These are phyloP conservation scores for Solanum pinnatisectum DNA, from an alignment of 257 asterid species.

Conservation along the genomic window DNA sequence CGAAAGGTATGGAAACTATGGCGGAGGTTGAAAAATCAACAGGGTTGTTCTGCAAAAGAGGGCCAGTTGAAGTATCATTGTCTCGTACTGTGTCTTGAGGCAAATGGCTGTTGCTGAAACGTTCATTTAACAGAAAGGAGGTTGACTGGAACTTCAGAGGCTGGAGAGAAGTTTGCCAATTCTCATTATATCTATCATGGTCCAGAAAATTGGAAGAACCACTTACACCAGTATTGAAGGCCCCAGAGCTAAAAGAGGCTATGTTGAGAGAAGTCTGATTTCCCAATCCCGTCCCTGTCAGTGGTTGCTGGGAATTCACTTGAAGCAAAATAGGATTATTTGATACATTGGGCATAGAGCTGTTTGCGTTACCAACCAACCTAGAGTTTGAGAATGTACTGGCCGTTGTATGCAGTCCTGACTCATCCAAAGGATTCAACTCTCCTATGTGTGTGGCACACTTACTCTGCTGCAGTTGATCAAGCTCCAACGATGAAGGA, in stretches of 20 bases:
- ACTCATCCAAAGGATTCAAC: slow-evolving; percentile 29
- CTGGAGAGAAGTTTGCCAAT: slow-evolving; percentile 36
- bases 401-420: slow-evolving; percentile 23
- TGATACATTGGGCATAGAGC: slow-evolving; percentile 19
- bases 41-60: slow-evolving; percentile 29
- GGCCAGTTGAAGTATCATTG: slow-evolving; percentile 21
- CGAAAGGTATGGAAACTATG: slow-evolving; percentile 27
- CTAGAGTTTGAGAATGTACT: slow-evolving; percentile 29
- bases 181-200: slow-evolving; percentile 34
- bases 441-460: slow-evolving; percentile 11
- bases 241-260: slow-evolving; percentile 38
- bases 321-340: slow-evolving; percentile 30
- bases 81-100: slow-evolving; percentile 30
- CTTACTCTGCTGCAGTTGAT: slow-evolving; percentile 46
- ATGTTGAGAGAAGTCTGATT: slow-evolving; percentile 29
- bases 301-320: slow-evolving; percentile 38
- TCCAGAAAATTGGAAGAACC: slow-evolving; percentile 44
- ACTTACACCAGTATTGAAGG: slow-evolving; percentile 23
- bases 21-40: slow-evolving; percentile 28
- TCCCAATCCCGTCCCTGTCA: slow-evolving; percentile 32
- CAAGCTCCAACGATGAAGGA: slow-evolving; percentile 45
- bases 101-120: slow-evolving; percentile 34
- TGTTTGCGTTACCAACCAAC: slow-evolving; percentile 25
- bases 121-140: slow-evolving; percentile 30
- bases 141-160: slow-evolving; percentile 30